Evolutionary conservation across 192 early-diverging fungal species (phyloP), one percentile per base, ranked within the genome.

Genomic region (Paraglomus occultum): DNA sequence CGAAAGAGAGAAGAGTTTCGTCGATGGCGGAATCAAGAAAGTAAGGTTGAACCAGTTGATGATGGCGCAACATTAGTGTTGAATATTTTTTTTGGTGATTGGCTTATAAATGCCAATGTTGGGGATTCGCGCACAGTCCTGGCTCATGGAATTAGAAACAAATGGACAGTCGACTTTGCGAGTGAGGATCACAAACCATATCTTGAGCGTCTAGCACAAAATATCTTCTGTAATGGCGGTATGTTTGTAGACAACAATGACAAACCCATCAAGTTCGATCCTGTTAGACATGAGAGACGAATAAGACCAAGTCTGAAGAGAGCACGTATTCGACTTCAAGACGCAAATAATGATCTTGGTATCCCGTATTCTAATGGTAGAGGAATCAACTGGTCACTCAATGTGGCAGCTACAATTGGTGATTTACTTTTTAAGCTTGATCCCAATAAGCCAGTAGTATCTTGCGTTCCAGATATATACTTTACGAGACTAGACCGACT

Each of bases 121-220:
- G 85, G 85, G 9, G 85, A 86, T 53, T 86, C 85, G 6, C 78
- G 85, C 22, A 75, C 78, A 4, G 73, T 86, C 43, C 46, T 86
- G n/a, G 71, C 71, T 23, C 70, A 75, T 8, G 76, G 79, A 42
- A 23, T 44, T 0, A 52, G 75, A 11, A 80, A 82, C 57, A 77
- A 79, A 18, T 81, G 82, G 81, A 75, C 79, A 38, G 83, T 83
- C 4, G 81, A 76, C 15, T 83, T 83, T 49, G 75, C 77, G 4
- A 80, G 79, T 17, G 81, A 86, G 49, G 85, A 86, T 44, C 85
- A 86, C 65, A 86, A 84, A 12, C 85, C 85, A 6, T 82, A 79
- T 3, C 59, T 86, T 8, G 85, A 86, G 57, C 79, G 82, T 53
- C 78, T 86, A 1, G 85, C 81, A 8, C 73, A 78, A 23, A 73